Evolutionary conservation across 495 filamentous ascomycete genomes (phyloP).

Genomic region (Talaromyces liani): DNA sequence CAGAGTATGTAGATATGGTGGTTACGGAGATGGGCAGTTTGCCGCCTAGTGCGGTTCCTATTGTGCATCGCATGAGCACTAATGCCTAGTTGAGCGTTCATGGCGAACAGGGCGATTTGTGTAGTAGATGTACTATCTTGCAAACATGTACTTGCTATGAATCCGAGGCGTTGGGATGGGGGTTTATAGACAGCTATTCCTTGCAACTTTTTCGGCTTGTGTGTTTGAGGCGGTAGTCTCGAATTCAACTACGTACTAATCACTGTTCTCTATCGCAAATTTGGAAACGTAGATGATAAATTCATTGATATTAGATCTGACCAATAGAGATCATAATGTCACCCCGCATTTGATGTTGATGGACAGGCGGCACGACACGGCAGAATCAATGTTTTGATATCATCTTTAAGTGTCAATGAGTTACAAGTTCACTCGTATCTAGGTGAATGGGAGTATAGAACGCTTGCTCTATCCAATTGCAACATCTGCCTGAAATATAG

Average conservation of each 20-base stretch:
- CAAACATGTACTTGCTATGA: not conserved
- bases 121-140: slow-evolving; percentile 39
- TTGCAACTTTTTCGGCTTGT: not conserved
- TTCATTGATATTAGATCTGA: not conserved
- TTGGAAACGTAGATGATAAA: too few relatives aligned
- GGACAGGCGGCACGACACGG: not conserved
- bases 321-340: not conserved
- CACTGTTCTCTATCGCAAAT: not conserved
- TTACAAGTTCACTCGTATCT: not conserved
- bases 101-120: slow-evolving; percentile 20
- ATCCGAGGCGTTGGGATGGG: not conserved
- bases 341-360: not conserved
- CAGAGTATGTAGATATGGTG: slow-evolving; percentile 78
- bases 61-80: slow-evolving; percentile 44
- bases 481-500: not conserved
- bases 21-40: slow-evolving; percentile 86
- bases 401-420: not conserved
- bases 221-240: not conserved
- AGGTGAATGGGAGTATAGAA: not conserved
- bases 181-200: not conserved
- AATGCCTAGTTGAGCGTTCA: slow-evolving; percentile 20
- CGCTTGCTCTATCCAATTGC: not conserved
- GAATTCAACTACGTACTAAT: too few relatives aligned
- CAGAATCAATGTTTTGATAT: slow-evolving; percentile 5
- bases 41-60: slow-evolving; percentile 72